Evolutionary conservation across 345 rosid species (phyloP), one percentile per base, ranked within the genome.

Genomic region (Rhodomyrtus tomentosa): DNA sequence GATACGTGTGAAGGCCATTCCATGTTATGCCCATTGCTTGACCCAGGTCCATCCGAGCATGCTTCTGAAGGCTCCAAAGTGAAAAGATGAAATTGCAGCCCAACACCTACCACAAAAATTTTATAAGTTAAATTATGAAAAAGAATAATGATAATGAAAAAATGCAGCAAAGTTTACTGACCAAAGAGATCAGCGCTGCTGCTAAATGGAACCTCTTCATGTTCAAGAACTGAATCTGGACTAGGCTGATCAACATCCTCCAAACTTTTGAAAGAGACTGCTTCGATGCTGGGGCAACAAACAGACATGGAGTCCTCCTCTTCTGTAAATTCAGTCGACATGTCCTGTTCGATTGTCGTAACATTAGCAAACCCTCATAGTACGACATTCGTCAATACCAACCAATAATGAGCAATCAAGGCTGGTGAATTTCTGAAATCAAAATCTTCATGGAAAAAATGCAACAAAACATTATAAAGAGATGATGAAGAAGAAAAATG

Each of bases 161-260:
- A 73, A 32, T 25, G 22, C 22, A 32, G 76, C 45, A 32, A 68
- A 83, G 86, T 52, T 49, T 20, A 87, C 91, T 88, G 59, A 95
- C 98, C 92, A 68, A 84, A 85, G 85, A 90, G 83, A 86, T 84
- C 83, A 40, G 86, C 48, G 52, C 83, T 81, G 50, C 86, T 88
- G 72, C 81, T 72, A 62, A 52, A 84, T 86, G 87, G 82, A 89
- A 88, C 58, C 89, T 90, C 83, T 84, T 72, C 83, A 84, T 87
- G 88, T 85, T 90, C 94, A 84, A 96, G 89, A 83, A 96, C 98
- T 73, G 99, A 95, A 90, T 91, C 93, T 51, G 99, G 98, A 86
- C 98, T 96, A 54, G 90, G 93, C 84, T 94, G 98, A 90, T 87
- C 88, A 84, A 85, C 84, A 82, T 93, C 95, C 83, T 92, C 95